Conservation (phyloP, 768 basidiomycete species). For the Agrocybe praecox region DNA sequence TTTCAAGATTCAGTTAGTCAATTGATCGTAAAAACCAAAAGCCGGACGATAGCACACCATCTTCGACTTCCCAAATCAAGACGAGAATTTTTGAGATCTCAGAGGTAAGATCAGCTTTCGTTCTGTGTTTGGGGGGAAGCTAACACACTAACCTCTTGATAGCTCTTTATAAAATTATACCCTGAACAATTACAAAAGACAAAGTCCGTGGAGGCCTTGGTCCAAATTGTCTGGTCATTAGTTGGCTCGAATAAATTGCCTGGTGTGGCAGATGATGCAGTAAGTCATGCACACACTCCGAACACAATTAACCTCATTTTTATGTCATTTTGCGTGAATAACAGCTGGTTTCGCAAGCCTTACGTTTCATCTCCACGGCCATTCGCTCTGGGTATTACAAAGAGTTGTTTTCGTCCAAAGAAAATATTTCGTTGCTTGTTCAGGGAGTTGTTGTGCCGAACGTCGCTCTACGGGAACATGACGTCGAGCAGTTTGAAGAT, state of each 20-base stretch:
- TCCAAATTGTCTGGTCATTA: slow-evolving; percentile 89
- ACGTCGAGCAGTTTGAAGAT: slow-evolving; percentile 95
- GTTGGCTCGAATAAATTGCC: slow-evolving; percentile 73
- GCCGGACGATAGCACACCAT: slow-evolving; percentile 83
- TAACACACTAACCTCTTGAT: slow-evolving; percentile 3
- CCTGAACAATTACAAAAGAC: slow-evolving; percentile 73
- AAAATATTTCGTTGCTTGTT: slow-evolving; percentile 80
- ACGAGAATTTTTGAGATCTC: slow-evolving; percentile 89
- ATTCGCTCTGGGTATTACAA: slow-evolving; percentile 89
- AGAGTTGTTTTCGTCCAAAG: slow-evolving; percentile 76
- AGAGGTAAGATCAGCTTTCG: slow-evolving; percentile 55
- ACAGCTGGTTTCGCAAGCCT: slow-evolving; percentile 87
- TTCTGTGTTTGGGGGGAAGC: background rate
- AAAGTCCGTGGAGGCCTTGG: slow-evolving; percentile 68
- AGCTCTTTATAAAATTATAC: slow-evolving; percentile 85
- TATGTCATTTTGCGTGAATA: background rate
- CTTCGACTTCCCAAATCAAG: slow-evolving; percentile 88
- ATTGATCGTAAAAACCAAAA: slow-evolving; percentile 27
- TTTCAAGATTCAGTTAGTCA: background rate
- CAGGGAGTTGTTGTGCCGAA: slow-evolving; percentile 96
- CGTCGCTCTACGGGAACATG: slow-evolving; percentile 83
- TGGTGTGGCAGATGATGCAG: slow-evolving; percentile 74
- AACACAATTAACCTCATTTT: background rate
- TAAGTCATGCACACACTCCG: slow-evolving; percentile 32
- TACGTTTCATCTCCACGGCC: slow-evolving; percentile 89